Conservation (phyloP, 1,139 yeast species). For the Blastobotrys ciferrii region DNA sequence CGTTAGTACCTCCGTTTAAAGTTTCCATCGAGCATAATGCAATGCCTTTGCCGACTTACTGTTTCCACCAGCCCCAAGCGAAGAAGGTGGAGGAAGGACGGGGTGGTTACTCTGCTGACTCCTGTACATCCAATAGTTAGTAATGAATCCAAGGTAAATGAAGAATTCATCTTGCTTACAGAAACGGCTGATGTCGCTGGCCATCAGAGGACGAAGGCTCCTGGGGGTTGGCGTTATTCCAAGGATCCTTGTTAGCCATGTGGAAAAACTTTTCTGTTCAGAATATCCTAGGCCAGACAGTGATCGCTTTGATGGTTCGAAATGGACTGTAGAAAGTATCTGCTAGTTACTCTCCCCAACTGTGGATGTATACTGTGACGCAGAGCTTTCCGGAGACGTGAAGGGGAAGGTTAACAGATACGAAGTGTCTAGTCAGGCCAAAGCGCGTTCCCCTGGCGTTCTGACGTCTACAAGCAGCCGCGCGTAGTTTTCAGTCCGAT, state of each 20-base stretch:
- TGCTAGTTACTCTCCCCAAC: neutral
- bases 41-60: neutral
- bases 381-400: neutral
- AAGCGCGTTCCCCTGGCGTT: slow-evolving; percentile 2
- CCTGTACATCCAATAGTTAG: slow-evolving; percentile 14
- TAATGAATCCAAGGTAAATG: too few species aligned
- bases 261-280: slow-evolving; percentile 1
- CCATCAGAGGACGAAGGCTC: slow-evolving; percentile 6
- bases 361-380: neutral
- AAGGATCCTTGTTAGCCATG: slow-evolving; percentile 8
- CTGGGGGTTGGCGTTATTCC: slow-evolving; percentile 3
- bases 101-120: slow-evolving; percentile 30
- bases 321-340: neutral
- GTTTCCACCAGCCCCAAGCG: slow-evolving; percentile 23
- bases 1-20: neutral
- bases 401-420: neutral
- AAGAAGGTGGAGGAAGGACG: slow-evolving; percentile 34
- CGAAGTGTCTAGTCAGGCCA: neutral
- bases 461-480: neutral
- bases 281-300: neutral
- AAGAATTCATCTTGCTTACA: slow-evolving; percentile 20
- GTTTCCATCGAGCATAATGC: neutral
- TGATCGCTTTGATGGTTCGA: neutral
- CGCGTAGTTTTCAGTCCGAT: neutral
- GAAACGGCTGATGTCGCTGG: slow-evolving; percentile 24